These are phyloP conservation scores for Fusarium sp. DNA, from an alignment of 2,329 filamentous ascomycete genomes.

Conservation along the genomic window DNA sequence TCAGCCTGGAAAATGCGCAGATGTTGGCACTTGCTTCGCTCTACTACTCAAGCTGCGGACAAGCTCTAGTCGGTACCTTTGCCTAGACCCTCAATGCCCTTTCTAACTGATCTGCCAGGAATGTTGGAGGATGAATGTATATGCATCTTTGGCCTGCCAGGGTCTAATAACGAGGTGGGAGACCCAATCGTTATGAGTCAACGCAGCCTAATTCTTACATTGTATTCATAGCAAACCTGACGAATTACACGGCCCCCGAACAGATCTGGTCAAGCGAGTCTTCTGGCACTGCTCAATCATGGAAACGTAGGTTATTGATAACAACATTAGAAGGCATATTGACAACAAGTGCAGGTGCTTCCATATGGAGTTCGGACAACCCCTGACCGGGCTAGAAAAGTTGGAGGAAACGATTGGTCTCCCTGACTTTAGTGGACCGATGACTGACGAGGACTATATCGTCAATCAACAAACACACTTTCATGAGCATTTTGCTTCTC, in stretches of 20 bases:
- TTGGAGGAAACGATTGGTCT: constrained; percentile 64
- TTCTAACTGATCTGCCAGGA: constrained; percentile 53
- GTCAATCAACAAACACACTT: constrained; percentile 62
- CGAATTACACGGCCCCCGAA: constrained; percentile 37
- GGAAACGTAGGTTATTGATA: constrained; percentile 34
- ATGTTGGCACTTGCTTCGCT: constrained; percentile 64
- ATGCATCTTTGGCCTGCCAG: constrained; percentile 66
- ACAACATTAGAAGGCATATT: background rate
- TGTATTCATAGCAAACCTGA: constrained; percentile 36
- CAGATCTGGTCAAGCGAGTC: constrained; percentile 39
- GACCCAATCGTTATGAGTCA: background rate
- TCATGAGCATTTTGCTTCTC: constrained; percentile 67
- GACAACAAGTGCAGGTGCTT: constrained; percentile 54
- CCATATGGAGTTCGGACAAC: constrained; percentile 67
- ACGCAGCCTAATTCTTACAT: background rate
- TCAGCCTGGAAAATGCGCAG: constrained; percentile 67
- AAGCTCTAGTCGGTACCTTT: constrained; percentile 55
- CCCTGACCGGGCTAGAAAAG: constrained; percentile 62
- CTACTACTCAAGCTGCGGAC: constrained; percentile 63
- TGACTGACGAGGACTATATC: constrained; percentile 57
- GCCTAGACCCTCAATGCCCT: background rate
- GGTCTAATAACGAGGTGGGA: constrained; percentile 63
- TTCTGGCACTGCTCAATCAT: constrained; percentile 44
- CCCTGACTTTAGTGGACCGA: constrained; percentile 60
- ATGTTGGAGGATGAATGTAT: constrained; percentile 66